A percentile compares a stretch with the other conserved stretches of the same genome.
These are phyloP conservation scores for Chalciporus sp. DNA, from an alignment of 1,284 basidiomycete genomes.

Conservation along the genomic window DNA sequence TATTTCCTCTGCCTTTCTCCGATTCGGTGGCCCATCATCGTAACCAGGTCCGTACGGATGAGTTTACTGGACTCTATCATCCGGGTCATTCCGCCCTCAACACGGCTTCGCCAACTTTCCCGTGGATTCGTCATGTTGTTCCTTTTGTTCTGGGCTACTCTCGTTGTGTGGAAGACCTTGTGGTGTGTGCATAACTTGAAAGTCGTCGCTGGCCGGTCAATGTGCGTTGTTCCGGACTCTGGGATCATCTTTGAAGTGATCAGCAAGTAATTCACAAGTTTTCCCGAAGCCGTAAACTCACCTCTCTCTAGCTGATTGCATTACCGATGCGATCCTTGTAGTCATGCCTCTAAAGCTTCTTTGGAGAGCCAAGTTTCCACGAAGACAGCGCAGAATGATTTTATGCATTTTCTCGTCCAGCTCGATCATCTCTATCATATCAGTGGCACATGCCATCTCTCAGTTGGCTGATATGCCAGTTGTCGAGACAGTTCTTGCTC, in stretches of 20 bases:
- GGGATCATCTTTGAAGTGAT: constrained; percentile 3
- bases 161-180: constrained; percentile 3
- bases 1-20: background rate
- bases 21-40: no score
- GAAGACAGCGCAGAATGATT: constrained; percentile 15
- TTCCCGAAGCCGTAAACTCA: background rate
- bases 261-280: no score
- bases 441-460: no score
- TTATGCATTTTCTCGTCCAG: constrained; percentile 13
- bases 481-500: no score
- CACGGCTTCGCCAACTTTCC: background rate
- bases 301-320: constrained; percentile 1
- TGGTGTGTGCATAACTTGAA: constrained; percentile 1
- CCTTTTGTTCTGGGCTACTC: constrained; percentile 6
- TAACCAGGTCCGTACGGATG: constrained; percentile 18
- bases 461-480: no score
- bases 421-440: constrained; percentile 11
- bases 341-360: constrained; percentile 14
- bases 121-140: background rate
- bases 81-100: background rate
- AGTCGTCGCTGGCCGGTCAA: background rate
- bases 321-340: background rate
- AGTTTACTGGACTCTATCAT: constrained; percentile 16
- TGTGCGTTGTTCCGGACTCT: constrained; percentile 1
- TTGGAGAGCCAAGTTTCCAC: constrained; percentile 14